Conservation (phyloP, 768 basidiomycete species). For the Lentinula raphanica region DNA sequence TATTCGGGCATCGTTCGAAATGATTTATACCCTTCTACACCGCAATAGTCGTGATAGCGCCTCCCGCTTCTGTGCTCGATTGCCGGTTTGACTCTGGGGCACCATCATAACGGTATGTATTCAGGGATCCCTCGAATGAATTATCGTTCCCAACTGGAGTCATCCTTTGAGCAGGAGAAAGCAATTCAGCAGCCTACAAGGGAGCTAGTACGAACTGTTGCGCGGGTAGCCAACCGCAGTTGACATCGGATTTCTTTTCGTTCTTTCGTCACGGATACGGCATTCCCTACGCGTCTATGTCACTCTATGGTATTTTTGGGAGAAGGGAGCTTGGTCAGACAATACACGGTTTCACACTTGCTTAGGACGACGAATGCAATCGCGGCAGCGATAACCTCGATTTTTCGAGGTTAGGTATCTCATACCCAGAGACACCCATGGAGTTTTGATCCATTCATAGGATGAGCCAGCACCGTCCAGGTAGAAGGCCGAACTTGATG, state of each 20-base stretch:
- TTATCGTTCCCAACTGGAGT: too few relatives aligned
- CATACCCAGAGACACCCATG: too few relatives aligned
- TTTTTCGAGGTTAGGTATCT: not conserved
- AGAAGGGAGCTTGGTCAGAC: not conserved
- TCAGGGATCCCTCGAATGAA: too few relatives aligned
- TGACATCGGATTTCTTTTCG: not conserved
- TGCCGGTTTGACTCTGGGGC: not conserved
- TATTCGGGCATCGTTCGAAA: not conserved
- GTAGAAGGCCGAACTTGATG: too few relatives aligned
- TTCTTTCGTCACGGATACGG: too few relatives aligned
- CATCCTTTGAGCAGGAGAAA: too few relatives aligned
- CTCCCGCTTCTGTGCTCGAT: not conserved
- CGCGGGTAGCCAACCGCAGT: not conserved
- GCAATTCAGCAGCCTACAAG: too few relatives aligned
- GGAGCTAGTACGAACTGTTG: not conserved
- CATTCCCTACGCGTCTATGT: too few relatives aligned
- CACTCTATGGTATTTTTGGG: too few relatives aligned
- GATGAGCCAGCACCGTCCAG: too few relatives aligned
- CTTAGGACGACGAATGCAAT: not conserved
- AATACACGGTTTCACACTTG: not conserved
- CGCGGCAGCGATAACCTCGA: not conserved
- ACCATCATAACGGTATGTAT: not conserved
- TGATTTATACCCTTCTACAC: not conserved
- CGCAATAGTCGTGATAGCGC: not conserved
- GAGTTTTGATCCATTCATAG: too few relatives aligned